Evolutionary conservation across 129 eudicot species (phyloP).

Genomic region (Solidago caesia): DNA sequence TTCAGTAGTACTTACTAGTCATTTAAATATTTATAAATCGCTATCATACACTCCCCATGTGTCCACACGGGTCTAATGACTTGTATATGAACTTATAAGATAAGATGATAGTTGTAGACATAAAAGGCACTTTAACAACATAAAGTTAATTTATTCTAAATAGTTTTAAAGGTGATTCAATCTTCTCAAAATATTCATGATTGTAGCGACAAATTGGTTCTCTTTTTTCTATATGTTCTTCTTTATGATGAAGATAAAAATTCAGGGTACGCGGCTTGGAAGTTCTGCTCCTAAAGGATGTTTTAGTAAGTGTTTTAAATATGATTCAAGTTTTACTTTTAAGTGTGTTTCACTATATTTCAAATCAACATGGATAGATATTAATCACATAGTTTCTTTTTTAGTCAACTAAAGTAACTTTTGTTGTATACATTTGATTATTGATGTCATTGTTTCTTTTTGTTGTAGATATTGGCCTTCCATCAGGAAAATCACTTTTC

Average conservation of each 20-base stretch:
- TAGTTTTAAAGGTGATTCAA: conserved; percentile 6
- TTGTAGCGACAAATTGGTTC: conserved; percentile 4
- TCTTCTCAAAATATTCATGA: conserved; percentile 14
- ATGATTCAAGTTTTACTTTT: background rate
- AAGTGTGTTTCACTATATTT: background rate
- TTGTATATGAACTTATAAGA: background rate
- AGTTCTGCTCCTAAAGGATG: conserved; percentile 99
- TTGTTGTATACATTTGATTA: background rate
- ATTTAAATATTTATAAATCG: too few relatives aligned
- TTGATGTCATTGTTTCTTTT: conserved; percentile 20
- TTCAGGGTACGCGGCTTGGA: conserved; percentile 99
- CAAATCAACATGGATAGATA: background rate
- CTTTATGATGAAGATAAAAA: conserved; percentile 24
- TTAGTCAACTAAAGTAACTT: background rate
- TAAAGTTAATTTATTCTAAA: conserved; percentile 8
- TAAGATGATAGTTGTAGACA: conserved; percentile 7
- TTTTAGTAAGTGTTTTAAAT: conserved; percentile 67
- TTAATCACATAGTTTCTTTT: background rate
- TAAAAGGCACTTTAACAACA: conserved; percentile 11
- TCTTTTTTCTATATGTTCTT: conserved; percentile 9
- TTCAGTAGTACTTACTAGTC: too few relatives aligned
- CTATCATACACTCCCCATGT: too few relatives aligned
- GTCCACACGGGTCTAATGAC: too few relatives aligned
- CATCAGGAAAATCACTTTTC: conserved; percentile 98
- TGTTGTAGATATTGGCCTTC: conserved; percentile 88